Evolutionary conservation across 106 monocot species (phyloP).

Genomic region (Agapanthus africanus): DNA sequence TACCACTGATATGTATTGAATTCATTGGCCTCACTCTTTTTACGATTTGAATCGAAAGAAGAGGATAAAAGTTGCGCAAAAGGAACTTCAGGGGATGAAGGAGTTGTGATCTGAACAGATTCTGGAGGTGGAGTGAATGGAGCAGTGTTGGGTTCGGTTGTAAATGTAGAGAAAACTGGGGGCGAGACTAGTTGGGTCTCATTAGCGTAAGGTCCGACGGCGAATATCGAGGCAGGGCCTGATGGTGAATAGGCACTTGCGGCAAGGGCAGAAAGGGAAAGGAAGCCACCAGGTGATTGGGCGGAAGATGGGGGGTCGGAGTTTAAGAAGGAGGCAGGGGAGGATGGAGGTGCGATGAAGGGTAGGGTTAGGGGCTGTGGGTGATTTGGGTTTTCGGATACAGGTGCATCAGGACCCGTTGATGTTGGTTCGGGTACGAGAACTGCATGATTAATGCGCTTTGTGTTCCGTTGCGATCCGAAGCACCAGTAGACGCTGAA

Average conservation of each 20-base stretch:
- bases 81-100: slow-evolving; percentile 94
- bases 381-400: slow-evolving; percentile 25
- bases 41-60: slow-evolving; percentile 27
- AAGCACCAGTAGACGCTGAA: slow-evolving; percentile 82
- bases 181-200: slow-evolving; percentile 94
- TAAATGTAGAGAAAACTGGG: slow-evolving; percentile 86
- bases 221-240: slow-evolving; percentile 63
- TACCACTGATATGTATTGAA: slow-evolving; percentile 55
- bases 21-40: slow-evolving; percentile 32
- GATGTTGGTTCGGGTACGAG: slow-evolving; percentile 47
- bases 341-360: slow-evolving; percentile 83
- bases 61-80: slow-evolving; percentile 70
- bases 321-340: slow-evolving; percentile 78
- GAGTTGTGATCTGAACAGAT: slow-evolving; percentile 65
- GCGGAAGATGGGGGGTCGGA: slow-evolving; percentile 60
- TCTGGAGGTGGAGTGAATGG: slow-evolving; percentile 90
- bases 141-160: slow-evolving; percentile 92
- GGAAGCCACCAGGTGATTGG: slow-evolving; percentile 51
- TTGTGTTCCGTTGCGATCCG: slow-evolving; percentile 44
- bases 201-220: slow-evolving; percentile 85
- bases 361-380: slow-evolving; percentile 31
- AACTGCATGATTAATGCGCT: slow-evolving; percentile 55
- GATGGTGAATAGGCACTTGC: slow-evolving; percentile 40
- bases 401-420: slow-evolving; percentile 10
- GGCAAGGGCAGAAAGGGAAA: slow-evolving; percentile 43